Conservation (phyloP, 441 rosid genomes). For the Gossypium davidsonii region DNA sequence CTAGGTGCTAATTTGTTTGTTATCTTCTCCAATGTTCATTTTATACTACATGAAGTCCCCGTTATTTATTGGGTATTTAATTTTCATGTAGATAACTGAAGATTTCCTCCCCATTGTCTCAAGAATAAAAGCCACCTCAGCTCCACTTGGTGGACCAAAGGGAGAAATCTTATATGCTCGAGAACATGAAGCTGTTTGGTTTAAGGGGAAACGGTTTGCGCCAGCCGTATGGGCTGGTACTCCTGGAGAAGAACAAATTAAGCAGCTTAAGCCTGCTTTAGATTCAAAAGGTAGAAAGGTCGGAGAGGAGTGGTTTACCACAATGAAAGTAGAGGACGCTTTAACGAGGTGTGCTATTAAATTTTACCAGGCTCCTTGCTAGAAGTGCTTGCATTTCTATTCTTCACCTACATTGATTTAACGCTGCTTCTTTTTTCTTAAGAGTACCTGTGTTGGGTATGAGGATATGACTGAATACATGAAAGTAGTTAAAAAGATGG, state of each 20-base stretch:
- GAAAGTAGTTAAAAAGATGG: not conserved
- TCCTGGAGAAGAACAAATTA: slow-evolving; percentile 90
- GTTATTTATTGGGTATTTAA: slow-evolving; percentile 9
- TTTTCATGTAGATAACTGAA: slow-evolving; percentile 54
- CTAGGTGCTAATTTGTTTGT: not conserved
- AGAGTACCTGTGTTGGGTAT: not conserved
- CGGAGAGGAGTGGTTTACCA: slow-evolving; percentile 98
- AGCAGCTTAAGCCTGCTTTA: slow-evolving; percentile 75
- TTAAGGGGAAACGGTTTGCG: slow-evolving; percentile 78
- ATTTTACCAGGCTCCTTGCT: not conserved
- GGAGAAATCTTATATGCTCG: slow-evolving; percentile 87
- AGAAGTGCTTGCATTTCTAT: not conserved
- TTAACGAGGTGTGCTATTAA: slow-evolving; percentile 47
- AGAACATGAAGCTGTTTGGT: slow-evolving; percentile 95
- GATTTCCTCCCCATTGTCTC: slow-evolving; percentile 74
- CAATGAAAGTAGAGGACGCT: slow-evolving; percentile 77
- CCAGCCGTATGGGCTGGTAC: slow-evolving; percentile 86
- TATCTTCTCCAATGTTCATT: not conserved
- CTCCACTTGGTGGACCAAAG: slow-evolving; percentile 77
- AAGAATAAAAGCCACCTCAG: slow-evolving; percentile 69
- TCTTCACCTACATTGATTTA: not conserved
- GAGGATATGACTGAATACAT: not conserved
- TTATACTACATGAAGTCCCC: not conserved
- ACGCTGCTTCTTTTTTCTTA: not conserved
- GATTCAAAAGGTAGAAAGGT: slow-evolving; percentile 94